Base-by-base conservation (phyloP, 108 stramenopile species). In the Cylindrotheca closterium region DNA sequence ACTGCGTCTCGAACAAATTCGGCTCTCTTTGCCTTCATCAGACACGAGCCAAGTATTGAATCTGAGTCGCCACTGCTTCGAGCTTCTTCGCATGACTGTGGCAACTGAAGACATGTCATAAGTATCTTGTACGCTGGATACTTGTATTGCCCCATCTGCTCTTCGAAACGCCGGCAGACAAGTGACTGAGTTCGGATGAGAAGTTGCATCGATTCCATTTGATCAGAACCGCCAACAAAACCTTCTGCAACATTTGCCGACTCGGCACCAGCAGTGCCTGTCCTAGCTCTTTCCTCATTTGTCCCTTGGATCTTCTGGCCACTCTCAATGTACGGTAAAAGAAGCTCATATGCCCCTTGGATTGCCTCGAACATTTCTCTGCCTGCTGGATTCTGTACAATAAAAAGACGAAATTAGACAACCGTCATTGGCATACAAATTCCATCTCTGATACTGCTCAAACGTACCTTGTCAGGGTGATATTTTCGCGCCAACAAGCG, bases 361-460 rank as follows among this genome's bases (percentile, higher is more conserved):
- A 92, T 81, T 33, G 79, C 67, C 68, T 88, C 85, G 60, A 92
- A 92, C 79, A 73, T 88, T 51, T 87, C 91, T 26, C 91, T 56
- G 2, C 91, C 91, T 17, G 71, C 76, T 81, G 79, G 83, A 61
- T 88, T 88, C 63, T 71, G 25, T 22, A 30, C 1, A 4, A 55
- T n/a, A 49, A 19, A 31, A 4, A 18, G 34, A 27, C 25, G 29
- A n/a, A 23, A 60, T 45, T 12, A 60, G 60, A 60, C 18, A 10
- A 42, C 15, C 7, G 10, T 23, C 5, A 23, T 50, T 60, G 25
- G 23, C 18, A 30, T 12, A 17, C 17, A 19, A 17, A 31, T 29
- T 7, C 8, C 15, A 15, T 30, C 12, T 57, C 23, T 21, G 0
- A 32, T 42, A 26, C 31, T 25, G 47, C 47, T 27, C 1, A 7